These are phyloP conservation scores for Obba rivulosa DNA, from an alignment of 768 basidiomycete genomes.

Conservation along the genomic window DNA sequence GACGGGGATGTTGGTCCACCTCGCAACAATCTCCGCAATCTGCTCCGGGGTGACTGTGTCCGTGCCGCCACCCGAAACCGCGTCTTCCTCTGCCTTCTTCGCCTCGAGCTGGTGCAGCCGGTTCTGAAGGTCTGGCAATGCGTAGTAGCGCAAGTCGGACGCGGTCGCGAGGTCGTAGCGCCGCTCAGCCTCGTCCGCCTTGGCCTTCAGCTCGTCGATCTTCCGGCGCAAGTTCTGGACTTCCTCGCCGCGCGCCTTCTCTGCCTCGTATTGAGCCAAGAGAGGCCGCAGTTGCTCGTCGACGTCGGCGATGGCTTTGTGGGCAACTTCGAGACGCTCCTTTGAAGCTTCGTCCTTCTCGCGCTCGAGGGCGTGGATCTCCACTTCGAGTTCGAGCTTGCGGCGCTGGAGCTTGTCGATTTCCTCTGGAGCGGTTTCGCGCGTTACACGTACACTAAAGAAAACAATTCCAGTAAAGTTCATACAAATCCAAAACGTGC, in stretches of 20 bases:
- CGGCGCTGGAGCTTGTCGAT: slow-evolving; percentile 87
- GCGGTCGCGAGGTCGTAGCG: slow-evolving; percentile 73
- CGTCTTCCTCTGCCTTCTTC: slow-evolving; percentile 68
- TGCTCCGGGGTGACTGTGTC: slow-evolving; percentile 82
- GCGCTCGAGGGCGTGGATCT: slow-evolving; percentile 89
- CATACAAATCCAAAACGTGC: background rate
- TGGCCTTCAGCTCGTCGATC: slow-evolving; percentile 88
- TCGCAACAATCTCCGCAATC: slow-evolving; percentile 90
- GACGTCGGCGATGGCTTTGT: slow-evolving; percentile 75
- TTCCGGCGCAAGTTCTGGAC: slow-evolving; percentile 68
- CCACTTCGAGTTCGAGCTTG: slow-evolving; percentile 89
- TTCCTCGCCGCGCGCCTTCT: slow-evolving; percentile 79
- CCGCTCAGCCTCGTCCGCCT: slow-evolving; percentile 90
- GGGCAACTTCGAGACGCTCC: slow-evolving; percentile 69
- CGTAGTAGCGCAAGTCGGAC: slow-evolving; percentile 87
- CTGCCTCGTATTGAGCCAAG: slow-evolving; percentile 80
- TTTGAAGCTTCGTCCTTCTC: slow-evolving; percentile 89
- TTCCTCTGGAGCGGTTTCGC: slow-evolving; percentile 91
- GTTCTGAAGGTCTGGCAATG: slow-evolving; percentile 80
- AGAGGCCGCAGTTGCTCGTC: slow-evolving; percentile 82
- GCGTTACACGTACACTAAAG: slow-evolving; percentile 78
- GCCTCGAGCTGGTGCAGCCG: slow-evolving; percentile 68
- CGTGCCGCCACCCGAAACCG: slow-evolving; percentile 43
- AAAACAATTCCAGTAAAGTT: slow-evolving; percentile 6
- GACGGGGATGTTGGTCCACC: slow-evolving; percentile 93